phyloP scores from a whole-genome alignment of 225 moss, liverwort and hornwort species.

The Pseudoscleropodium purum region DNA sequence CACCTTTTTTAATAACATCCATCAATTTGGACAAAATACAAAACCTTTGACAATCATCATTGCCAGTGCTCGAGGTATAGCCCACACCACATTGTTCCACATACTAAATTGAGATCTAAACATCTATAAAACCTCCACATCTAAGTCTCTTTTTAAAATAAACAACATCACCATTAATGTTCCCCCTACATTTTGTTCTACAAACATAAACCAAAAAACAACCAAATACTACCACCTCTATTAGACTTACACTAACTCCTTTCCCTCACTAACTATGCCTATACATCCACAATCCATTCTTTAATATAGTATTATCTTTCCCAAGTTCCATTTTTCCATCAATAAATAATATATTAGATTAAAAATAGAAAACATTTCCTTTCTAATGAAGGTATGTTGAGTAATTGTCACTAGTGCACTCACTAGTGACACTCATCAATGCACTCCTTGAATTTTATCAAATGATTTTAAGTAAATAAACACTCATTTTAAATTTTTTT shows the following conservation, averaged over 20 bases:
- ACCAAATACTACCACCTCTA: not conserved
- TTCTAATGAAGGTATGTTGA: not conserved
- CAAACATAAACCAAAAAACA: not conserved
- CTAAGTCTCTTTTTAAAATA: not conserved
- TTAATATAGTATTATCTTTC: too few relatives aligned
- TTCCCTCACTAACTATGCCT: accelerated
- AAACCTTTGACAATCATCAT: not conserved
- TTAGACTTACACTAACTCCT: accelerated
- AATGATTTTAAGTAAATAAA: not conserved
- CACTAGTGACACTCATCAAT: too few relatives aligned
- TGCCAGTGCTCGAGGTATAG: accelerated
- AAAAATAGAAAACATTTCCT: not conserved
- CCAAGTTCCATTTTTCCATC: accelerated
- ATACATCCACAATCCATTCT: not conserved
- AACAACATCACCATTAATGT: not conserved
- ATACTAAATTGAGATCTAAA: not conserved
- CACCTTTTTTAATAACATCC: not conserved
- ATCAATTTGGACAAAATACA: not conserved
- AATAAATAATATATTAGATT: not conserved
- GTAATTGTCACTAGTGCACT: accelerated
- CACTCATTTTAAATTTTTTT: not conserved
- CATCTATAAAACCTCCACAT: not conserved
- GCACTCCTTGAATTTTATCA: not conserved
- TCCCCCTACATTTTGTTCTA: not conserved
- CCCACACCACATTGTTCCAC: accelerated